A percentile compares a stretch with the other conserved stretches of the same genome.
phyloP scores from a whole-genome alignment of 2,329 filamentous ascomycete species.

The Xylaria polymorpha region DNA sequence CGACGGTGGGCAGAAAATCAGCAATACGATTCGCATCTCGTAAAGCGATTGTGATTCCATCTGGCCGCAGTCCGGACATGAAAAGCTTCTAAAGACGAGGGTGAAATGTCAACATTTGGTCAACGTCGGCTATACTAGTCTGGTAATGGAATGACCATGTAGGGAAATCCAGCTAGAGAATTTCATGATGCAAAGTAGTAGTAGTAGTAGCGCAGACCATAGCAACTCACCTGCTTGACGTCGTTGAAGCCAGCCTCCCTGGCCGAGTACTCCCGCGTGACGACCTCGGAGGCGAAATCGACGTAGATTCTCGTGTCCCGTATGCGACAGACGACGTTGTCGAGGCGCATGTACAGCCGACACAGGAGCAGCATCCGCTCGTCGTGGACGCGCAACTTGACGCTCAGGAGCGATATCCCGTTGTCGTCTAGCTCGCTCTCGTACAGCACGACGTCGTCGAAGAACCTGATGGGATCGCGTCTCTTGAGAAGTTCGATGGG shows the following conservation, averaged over 20 bases:
- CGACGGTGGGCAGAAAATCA: slow-evolving; percentile 70
- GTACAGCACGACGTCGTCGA: slow-evolving; percentile 95
- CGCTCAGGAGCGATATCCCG: slow-evolving; percentile 88
- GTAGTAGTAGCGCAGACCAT: background rate
- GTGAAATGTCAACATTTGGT: slow-evolving; percentile 1
- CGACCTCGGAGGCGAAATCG: slow-evolving; percentile 81
- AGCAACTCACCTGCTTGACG: slow-evolving; percentile 72
- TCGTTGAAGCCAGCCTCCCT: slow-evolving; percentile 84
- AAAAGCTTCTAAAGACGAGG: slow-evolving; percentile 51
- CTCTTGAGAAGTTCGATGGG: slow-evolving; percentile 87
- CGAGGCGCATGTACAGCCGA: slow-evolving; percentile 91
- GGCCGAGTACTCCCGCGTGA: slow-evolving; percentile 91
- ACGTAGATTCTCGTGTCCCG: slow-evolving; percentile 92
- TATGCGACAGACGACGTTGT: slow-evolving; percentile 87
- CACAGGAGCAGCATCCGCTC: slow-evolving; percentile 84
- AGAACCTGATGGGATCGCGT: slow-evolving; percentile 94
- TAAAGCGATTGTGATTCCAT: slow-evolving; percentile 75
- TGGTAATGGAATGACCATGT: background rate
- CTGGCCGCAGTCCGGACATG: slow-evolving; percentile 57
- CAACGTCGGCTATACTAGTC: background rate
- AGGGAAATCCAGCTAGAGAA: background rate
- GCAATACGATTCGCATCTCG: slow-evolving; percentile 76
- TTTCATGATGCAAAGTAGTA: slow-evolving; percentile 13
- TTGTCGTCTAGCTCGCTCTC: slow-evolving; percentile 99
- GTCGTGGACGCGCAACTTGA: slow-evolving; percentile 94